A percentile compares a stretch with the other conserved stretches of the same genome.
These are phyloP conservation scores for Leccinum variicolor DNA, from an alignment of 768 basidiomycete genomes.

Conservation along the genomic window DNA sequence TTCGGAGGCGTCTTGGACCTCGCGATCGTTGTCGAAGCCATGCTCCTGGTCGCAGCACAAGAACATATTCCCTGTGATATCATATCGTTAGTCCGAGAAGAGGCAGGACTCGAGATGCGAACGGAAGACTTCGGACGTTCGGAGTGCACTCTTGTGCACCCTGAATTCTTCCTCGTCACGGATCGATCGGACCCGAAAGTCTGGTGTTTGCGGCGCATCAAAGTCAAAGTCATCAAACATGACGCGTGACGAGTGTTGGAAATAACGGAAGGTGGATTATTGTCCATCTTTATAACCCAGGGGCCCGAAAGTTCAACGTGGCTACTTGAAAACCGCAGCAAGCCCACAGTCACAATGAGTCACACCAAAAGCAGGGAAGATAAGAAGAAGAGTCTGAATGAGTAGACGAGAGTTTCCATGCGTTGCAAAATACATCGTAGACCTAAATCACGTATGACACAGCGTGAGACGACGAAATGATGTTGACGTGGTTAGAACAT, in stretches of 20 bases:
- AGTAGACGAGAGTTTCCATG: conserved; percentile 30
- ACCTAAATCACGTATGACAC: conserved; percentile 40
- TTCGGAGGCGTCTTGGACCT: conserved; percentile 24
- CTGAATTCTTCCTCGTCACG: conserved; percentile 48
- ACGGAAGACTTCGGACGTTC: conserved; percentile 64
- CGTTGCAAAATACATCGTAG: conserved; percentile 38
- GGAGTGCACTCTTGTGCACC: conserved; percentile 48
- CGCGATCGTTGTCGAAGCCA: conserved; percentile 7
- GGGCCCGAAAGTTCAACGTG: conserved; percentile 11
- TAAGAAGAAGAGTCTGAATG: conserved; percentile 6
- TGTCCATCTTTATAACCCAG: conserved; percentile 11
- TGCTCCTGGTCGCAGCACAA: conserved; percentile 45
- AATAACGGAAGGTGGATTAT: not conserved
- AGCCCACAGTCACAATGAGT: conserved; percentile 4
- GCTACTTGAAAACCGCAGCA: conserved; percentile 15
- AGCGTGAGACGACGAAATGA: conserved; percentile 35
- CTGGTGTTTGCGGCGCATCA: conserved; percentile 42
- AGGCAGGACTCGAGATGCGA: conserved; percentile 25
- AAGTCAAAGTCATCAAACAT: conserved; percentile 29
- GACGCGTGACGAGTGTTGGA: not conserved
- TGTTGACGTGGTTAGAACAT: conserved; percentile 31
- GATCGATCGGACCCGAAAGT: conserved; percentile 55
- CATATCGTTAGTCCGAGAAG: conserved; percentile 9
- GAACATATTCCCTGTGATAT: conserved; percentile 62
- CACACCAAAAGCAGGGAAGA: not conserved